These are phyloP conservation scores for Pichia sp. DNA, from an alignment of 1,139 yeast species.

Conservation along the genomic window DNA sequence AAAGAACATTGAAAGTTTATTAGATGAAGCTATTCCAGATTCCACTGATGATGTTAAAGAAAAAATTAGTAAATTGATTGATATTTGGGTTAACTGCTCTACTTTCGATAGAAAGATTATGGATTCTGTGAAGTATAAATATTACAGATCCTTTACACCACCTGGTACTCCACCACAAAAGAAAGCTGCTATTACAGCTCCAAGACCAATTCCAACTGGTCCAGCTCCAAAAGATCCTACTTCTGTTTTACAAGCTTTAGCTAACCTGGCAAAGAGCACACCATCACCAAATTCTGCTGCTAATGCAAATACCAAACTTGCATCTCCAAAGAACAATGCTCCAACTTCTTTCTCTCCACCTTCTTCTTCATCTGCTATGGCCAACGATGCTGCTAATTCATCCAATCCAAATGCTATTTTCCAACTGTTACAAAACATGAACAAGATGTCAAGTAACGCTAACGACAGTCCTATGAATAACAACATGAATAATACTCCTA, in stretches of 20 bases:
- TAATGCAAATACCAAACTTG: conserved; percentile 24
- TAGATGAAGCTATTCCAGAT: conserved; percentile 58
- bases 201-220: background rate
- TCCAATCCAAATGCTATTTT: conserved; percentile 43
- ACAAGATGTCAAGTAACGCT: conserved; percentile 22
- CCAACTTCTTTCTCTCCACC: conserved; percentile 12
- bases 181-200: conserved; percentile 27
- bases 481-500: background rate
- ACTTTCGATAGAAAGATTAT: conserved; percentile 66
- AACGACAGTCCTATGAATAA: background rate
- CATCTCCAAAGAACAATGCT: conserved; percentile 15
- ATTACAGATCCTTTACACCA: conserved; percentile 60
- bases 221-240: conserved; percentile 44
- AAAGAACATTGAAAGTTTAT: conserved; percentile 54
- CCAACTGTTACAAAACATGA: conserved; percentile 41
- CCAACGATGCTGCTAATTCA: conserved; percentile 31
- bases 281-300: conserved; percentile 27
- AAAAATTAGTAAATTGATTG: conserved; percentile 79
- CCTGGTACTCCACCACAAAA: conserved; percentile 46
- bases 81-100: conserved; percentile 88
- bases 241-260: conserved; percentile 64
- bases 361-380: conserved; percentile 19
- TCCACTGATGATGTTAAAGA: conserved; percentile 54
- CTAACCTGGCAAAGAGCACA: conserved; percentile 43
- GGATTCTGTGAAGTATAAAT: conserved; percentile 55